Evolutionary conservation across 208 protist genomes (phyloP), one percentile per base, ranked within the genome.

Genomic region (Chromosphaera perkinsii): DNA sequence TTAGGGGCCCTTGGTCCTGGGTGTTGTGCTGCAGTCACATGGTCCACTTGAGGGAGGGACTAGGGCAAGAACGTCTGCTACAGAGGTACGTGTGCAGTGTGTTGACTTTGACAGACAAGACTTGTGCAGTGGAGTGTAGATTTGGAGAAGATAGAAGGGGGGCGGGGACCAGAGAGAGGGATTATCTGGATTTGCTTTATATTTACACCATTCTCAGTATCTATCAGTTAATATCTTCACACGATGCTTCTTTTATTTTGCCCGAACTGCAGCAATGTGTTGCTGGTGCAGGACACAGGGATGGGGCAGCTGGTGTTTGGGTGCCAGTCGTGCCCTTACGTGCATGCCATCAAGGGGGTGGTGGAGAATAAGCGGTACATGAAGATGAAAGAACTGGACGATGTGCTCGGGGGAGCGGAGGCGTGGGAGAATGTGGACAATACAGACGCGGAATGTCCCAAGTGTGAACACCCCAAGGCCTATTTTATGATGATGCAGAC

Each of bases 401-500:
- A 55, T n/a, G 56, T 65, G 10, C 35, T 57, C 3, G 51, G 66
- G 10, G 40, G 66, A 10, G 39, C 9, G n/a, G 27, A 36, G 1
- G 37, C 66, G 2, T 72, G 55, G 56, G 49, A 61, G 42, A 48
- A 58, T 26, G 51, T 56, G 4, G 40, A 47, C 12, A 22, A 4
- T 14, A 20, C 27, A 22, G 10, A 24, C 65, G 68, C 58, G 27
- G 33, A 22, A 26, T 90, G 83, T 58, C 71, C 75, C 1, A 71
- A 84, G 58, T 97, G 94, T 69, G 76, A 77, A 22, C 75, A 91
- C 51, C 61, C 73, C 14, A 76, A 83, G 58, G 92, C 92, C 7
- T 93, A 85, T 66, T 98, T 89, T 72, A 84, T 93, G 48, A 91
- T 97, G 65, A 80, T 96, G 57, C 95, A 98, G 77, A 97, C 93